Evolutionary conservation across 192 early-diverging fungal genomes (phyloP).

Genomic region (Coemansia sp.): DNA sequence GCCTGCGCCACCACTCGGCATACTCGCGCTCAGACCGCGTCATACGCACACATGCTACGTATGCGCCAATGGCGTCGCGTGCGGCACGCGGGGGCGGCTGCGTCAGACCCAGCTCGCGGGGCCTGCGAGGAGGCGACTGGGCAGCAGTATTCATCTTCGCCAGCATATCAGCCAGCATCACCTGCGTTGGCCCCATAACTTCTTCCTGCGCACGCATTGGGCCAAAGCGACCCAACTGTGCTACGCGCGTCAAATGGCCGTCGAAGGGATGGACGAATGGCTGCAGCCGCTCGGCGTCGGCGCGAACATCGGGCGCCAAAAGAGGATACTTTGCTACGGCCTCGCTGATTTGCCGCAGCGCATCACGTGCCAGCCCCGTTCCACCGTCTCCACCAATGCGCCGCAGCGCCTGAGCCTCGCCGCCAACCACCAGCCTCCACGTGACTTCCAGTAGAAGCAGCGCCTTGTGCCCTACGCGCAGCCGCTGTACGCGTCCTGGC

Average conservation of each 20-base stretch:
- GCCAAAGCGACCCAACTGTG: slow-evolving; percentile 28
- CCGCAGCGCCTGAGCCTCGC: slow-evolving; percentile 23
- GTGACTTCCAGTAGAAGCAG: slow-evolving; percentile 34
- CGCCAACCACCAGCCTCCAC: slow-evolving; percentile 39
- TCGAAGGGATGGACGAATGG: slow-evolving; percentile 47
- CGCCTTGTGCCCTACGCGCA: slow-evolving; percentile 44
- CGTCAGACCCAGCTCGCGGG: slow-evolving; percentile 6
- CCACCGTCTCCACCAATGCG: slow-evolving; percentile 9
- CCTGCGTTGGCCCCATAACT: slow-evolving; percentile 7
- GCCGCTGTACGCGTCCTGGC: slow-evolving; percentile 28
- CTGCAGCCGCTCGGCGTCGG: slow-evolving; percentile 16
- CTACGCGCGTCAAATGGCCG: slow-evolving; percentile 34
- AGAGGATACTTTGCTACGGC: slow-evolving; percentile 24
- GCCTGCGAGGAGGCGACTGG: background rate
- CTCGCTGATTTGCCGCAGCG: slow-evolving; percentile 33
- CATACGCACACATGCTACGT: slow-evolving; percentile 17
- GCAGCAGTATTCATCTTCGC: background rate
- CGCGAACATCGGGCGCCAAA: slow-evolving; percentile 15
- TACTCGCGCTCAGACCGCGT: slow-evolving; percentile 49
- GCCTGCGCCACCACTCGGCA: slow-evolving; percentile 48
- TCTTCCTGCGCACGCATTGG: slow-evolving; percentile 15
- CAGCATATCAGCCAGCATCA: slow-evolving; percentile 26
- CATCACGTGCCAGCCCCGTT: slow-evolving; percentile 32
- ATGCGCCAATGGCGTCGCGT: slow-evolving; percentile 17
- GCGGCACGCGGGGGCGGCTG: slow-evolving; percentile 25